These are phyloP conservation scores for Singerocomus inundabilis DNA, from an alignment of 1,284 basidiomycete species.

Conservation along the genomic window DNA sequence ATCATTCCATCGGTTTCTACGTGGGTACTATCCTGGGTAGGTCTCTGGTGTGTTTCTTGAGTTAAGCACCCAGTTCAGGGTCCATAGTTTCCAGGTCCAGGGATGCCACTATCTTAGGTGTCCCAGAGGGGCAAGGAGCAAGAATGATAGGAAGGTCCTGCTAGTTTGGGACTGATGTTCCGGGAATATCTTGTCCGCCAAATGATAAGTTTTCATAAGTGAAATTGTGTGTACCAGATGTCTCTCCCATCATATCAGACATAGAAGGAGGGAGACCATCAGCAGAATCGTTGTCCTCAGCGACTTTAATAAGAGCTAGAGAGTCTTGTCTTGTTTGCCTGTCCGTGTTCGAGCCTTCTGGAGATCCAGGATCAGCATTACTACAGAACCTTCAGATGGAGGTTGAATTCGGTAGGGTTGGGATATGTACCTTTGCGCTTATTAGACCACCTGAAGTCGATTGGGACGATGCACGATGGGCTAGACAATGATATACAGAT, in stretches of 20 bases:
- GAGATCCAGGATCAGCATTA: neutral
- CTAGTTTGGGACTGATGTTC: conserved; percentile 2
- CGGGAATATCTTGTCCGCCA: neutral
- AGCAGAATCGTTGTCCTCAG: neutral
- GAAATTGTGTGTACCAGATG: neutral
- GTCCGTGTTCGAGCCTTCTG: neutral
- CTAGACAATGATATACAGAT: neutral
- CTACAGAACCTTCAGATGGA: conserved; percentile 5
- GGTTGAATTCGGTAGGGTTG: neutral
- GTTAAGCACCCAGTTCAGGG: neutral
- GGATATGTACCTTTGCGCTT: conserved; percentile 12
- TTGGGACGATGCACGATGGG: neutral
- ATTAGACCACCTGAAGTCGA: neutral
- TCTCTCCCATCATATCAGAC: conserved; percentile 6
- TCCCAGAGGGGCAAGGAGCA: conserved; percentile 12
- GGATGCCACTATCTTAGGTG: neutral
- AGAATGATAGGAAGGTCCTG: neutral
- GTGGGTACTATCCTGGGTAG: conserved; percentile 4
- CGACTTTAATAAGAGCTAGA: neutral
- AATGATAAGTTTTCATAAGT: conserved; percentile 6
- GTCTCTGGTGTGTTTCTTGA: conserved; percentile 7
- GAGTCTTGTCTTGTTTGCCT: neutral
- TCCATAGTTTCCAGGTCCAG: conserved; percentile 5
- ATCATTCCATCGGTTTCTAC: neutral
- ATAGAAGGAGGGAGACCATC: conserved; percentile 12